These are phyloP conservation scores for Niebla homalea DNA, from an alignment of 495 filamentous ascomycete genomes.

Conservation along the genomic window DNA sequence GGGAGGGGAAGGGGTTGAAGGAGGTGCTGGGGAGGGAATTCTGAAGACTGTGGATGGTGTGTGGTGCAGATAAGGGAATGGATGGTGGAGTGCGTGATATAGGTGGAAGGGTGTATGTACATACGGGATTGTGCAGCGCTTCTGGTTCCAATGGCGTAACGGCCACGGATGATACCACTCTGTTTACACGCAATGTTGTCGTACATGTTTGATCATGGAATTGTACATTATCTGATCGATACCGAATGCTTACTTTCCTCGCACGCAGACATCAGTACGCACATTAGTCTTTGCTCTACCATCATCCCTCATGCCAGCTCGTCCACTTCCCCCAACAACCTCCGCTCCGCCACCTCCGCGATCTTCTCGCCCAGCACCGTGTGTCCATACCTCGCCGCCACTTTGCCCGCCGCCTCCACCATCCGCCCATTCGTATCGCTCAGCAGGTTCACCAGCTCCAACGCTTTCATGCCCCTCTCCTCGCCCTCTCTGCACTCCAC, in stretches of 20 bases:
- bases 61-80: neutral
- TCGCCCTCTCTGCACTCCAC: slow-evolving; percentile 85
- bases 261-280: neutral
- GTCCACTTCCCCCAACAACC: slow-evolving; percentile 35
- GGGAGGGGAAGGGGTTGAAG: slow-evolving; percentile 56
- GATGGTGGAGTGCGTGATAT: neutral
- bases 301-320: slow-evolving; percentile 3
- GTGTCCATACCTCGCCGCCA: slow-evolving; percentile 66
- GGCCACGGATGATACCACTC: neutral
- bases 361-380: slow-evolving; percentile 78
- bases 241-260: neutral
- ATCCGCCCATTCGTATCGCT: slow-evolving; percentile 66
- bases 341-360: slow-evolving; percentile 55
- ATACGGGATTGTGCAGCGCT: no score
- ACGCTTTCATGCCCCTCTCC: slow-evolving; percentile 81
- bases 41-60: neutral
- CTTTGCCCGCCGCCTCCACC: slow-evolving; percentile 71
- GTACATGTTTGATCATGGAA: neutral
- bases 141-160: no score
- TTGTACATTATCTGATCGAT: neutral
- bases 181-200: neutral
- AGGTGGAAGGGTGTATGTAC: neutral
- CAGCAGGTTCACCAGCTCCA: slow-evolving; percentile 74
- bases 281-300: neutral
- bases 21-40: slow-evolving; percentile 33